Evolutionary conservation across 805 yeast genomes (phyloP), one percentile per base, ranked within the genome.

Genomic region (Teunomyces lycoperdinae): DNA sequence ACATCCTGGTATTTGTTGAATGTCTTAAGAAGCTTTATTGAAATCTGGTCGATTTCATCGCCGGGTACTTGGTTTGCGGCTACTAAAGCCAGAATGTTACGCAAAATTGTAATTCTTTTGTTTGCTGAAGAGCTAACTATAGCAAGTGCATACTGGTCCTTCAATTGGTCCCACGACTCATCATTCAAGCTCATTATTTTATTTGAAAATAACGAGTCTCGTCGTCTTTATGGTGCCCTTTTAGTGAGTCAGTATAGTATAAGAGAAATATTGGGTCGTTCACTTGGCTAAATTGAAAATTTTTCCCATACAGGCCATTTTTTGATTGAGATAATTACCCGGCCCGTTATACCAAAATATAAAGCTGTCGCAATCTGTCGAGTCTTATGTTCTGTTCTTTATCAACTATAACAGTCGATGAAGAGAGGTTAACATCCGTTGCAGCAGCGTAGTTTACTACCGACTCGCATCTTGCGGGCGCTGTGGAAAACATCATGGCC

Each of bases 381-480:
- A 10, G 8, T 13, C 9, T 5, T 20, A 17, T 17, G 26, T 8
- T 10, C 17, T 13, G 10, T 43, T 70, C 74, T 50, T 59, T 58
- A 75, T 74, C 82, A 78, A 77, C 82, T 78, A 77, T 74, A 67
- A 73, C 81, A 77, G 81, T 74, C 81, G 68, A 74, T 75, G 81
- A 78, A 64, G 81, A 75, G 57, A 67, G 76, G 68, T 70, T 67
- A 59, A 60, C 66, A 63, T 64, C 77, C 73, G 70, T 64, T 66
- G 56, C 67, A 68, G 73, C 60, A 53, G 58, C 41, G 49, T n/a
- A 13, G 26, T 11, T 14, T 32, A 29, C 34, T 48, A 42, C 54
- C 48, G 49, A 55, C 51, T 33, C 57, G 52, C 50, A 43, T 60
- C 28, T 50, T 44, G 60, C 64, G 80, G 78, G 77, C 79, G 73